Conservation (phyloP, 2,329 filamentous ascomycete species). For the Botryotinia globosa region DNA sequence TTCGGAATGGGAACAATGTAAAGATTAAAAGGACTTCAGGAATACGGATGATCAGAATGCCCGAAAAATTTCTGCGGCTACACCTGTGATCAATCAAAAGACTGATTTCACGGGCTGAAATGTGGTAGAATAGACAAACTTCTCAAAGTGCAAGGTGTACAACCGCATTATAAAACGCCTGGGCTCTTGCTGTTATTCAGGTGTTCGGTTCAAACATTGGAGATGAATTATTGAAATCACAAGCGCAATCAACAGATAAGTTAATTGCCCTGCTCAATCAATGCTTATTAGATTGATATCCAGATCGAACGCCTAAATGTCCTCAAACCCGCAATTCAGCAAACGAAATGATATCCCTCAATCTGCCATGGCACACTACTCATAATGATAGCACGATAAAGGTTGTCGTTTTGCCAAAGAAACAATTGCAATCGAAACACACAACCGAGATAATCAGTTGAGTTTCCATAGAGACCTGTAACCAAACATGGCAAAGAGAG, state of each 20-base stretch:
- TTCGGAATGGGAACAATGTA: background rate
- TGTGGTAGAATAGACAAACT: fast-evolving
- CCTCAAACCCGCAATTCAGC: background rate
- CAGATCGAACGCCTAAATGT: background rate
- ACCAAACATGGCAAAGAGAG: background rate
- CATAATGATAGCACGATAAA: background rate
- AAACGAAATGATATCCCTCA: background rate
- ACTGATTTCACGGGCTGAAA: background rate
- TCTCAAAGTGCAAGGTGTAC: background rate
- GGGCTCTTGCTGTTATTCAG: background rate
- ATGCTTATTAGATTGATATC: background rate
- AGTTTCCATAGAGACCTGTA: background rate
- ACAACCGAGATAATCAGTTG: background rate
- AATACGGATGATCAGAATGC: too few species aligned
- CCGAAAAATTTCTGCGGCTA: background rate
- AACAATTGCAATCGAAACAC: background rate
- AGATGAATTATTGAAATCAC: background rate
- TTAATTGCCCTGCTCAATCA: background rate
- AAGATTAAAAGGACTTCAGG: background rate
- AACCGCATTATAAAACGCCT: background rate
- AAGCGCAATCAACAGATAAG: background rate
- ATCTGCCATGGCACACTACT: background rate
- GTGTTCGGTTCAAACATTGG: background rate
- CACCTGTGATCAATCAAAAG: background rate
- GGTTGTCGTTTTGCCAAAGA: background rate